Percentiles rank a stretch among this genome's conserved stretches.
Conservation (phyloP, 768 basidiomycete genomes). For the Kwoniella bestiolae region DNA sequence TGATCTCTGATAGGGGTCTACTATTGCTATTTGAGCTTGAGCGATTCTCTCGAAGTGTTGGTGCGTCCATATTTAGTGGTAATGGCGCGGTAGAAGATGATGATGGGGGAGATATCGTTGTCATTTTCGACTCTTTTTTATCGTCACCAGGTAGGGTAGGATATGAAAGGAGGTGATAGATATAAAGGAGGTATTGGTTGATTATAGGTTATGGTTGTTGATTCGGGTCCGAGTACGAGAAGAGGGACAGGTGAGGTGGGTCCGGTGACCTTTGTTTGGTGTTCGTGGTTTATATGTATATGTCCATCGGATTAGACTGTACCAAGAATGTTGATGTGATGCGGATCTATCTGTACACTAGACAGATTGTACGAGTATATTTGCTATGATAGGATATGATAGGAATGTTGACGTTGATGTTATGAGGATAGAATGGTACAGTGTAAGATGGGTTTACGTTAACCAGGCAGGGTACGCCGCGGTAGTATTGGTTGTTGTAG, state of each 20-base stretch:
- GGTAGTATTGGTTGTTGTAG: too few relatives aligned
- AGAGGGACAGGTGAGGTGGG: background rate
- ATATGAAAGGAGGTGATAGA: background rate
- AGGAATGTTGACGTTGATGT: too few relatives aligned
- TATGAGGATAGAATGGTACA: too few relatives aligned
- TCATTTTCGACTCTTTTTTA: background rate
- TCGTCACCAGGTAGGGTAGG: background rate
- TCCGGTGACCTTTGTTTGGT: too few relatives aligned
- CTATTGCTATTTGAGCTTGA: background rate
- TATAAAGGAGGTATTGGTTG: background rate
- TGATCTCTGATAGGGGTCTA: constrained; percentile 47
- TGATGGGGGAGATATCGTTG: background rate
- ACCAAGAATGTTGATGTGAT: too few relatives aligned
- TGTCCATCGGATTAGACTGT: too few relatives aligned
- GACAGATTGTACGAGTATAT: too few relatives aligned
- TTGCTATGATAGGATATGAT: too few relatives aligned
- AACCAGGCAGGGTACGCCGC: too few relatives aligned
- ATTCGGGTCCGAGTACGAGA: background rate
- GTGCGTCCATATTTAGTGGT: background rate
- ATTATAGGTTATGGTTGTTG: background rate
- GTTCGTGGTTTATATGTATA: too few relatives aligned
- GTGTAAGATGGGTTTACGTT: too few relatives aligned
- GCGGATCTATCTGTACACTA: too few relatives aligned
- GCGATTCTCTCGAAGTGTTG: background rate
- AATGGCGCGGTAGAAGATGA: background rate